These are phyloP conservation scores for Plasmodium gaboni DNA, from an alignment of 169 alveolate genomes.

Conservation along the genomic window DNA sequence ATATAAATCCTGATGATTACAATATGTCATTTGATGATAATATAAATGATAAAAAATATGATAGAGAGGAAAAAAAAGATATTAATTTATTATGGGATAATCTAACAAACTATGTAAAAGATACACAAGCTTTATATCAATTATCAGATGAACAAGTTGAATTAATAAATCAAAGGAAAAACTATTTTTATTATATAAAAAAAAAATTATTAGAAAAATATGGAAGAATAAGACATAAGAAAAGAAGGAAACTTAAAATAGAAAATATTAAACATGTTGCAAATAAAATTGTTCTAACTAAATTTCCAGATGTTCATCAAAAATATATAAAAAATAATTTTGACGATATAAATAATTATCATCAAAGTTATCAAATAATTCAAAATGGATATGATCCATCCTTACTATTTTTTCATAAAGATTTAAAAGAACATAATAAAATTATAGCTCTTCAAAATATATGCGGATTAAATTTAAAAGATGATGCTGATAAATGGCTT, in stretches of 20 bases:
- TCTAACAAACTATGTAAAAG: constrained; percentile 53
- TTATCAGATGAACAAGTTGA: constrained; percentile 45
- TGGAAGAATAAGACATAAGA: constrained; percentile 54
- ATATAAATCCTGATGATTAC: neutral
- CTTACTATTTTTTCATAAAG: constrained; percentile 71
- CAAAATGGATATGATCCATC: constrained; percentile 73
- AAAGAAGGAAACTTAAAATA: constrained; percentile 52
- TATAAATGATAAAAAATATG: neutral
- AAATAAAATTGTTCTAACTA: constrained; percentile 41
- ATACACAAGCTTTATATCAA: constrained; percentile 70
- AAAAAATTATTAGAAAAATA: constrained; percentile 69
- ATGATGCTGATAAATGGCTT: constrained; percentile 77
- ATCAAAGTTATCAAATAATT: constrained; percentile 65
- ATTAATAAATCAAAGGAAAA: constrained; percentile 39
- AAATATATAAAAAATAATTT: constrained; percentile 6
- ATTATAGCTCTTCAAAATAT: constrained; percentile 43
- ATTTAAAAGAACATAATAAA: constrained; percentile 48
- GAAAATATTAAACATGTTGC: constrained; percentile 38
- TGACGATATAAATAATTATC: neutral
- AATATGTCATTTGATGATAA: constrained; percentile 5
- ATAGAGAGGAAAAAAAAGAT: constrained; percentile 11
- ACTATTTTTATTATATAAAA: constrained; percentile 70
- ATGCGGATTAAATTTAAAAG: constrained; percentile 72
- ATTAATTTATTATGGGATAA: constrained; percentile 71
- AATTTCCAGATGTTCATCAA: constrained; percentile 34